phyloP scores from a whole-genome alignment of 2,329 filamentous ascomycete genomes.

The Cordyceps farinosa region DNA sequence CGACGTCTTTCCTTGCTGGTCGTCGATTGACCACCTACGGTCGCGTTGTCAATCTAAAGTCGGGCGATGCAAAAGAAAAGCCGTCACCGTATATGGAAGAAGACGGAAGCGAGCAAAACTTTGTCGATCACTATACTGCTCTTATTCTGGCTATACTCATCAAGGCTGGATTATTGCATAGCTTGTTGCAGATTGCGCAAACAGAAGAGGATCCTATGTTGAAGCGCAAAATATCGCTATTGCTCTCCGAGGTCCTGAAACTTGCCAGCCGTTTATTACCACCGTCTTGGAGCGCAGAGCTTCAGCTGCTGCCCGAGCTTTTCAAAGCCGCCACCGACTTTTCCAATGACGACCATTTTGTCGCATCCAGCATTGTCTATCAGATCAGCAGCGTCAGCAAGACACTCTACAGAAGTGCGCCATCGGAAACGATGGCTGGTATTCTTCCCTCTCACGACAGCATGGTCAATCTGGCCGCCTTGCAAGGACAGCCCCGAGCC shows the following conservation, averaged over 20 bases:
- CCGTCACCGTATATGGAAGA: slow-evolving; percentile 59
- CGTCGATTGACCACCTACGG: slow-evolving; percentile 92
- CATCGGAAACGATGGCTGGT: slow-evolving; percentile 39
- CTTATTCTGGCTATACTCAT: slow-evolving; percentile 82
- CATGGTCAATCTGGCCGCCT: slow-evolving; percentile 45
- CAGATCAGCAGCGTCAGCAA: slow-evolving; percentile 97
- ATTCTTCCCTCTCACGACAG: slow-evolving; percentile 42
- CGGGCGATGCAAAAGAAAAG: slow-evolving; percentile 48
- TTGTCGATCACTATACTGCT: slow-evolving; percentile 92
- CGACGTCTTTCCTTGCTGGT: slow-evolving; percentile 89
- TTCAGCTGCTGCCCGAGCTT: slow-evolving; percentile 85
- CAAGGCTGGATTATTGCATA: slow-evolving; percentile 68
- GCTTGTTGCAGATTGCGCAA: slow-evolving; percentile 61
- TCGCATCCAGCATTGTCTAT: slow-evolving; percentile 87
- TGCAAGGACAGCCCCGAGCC: slow-evolving; percentile 55
- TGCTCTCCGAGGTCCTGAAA: slow-evolving; percentile 89
- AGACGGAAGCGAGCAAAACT: slow-evolving; percentile 69
- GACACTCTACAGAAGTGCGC: slow-evolving; percentile 77
- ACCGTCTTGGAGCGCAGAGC: slow-evolving; percentile 71
- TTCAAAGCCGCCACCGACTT: slow-evolving; percentile 74
- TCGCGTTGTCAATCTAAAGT: slow-evolving; percentile 80
- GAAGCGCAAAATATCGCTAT: slow-evolving; percentile 82
- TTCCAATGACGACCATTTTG: slow-evolving; percentile 66
- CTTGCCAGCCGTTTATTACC: slow-evolving; percentile 84
- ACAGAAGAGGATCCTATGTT: slow-evolving; percentile 65